These are phyloP conservation scores for Domatiomyces globalis DNA, from an alignment of 2,329 filamentous ascomycete species.

Conservation along the genomic window DNA sequence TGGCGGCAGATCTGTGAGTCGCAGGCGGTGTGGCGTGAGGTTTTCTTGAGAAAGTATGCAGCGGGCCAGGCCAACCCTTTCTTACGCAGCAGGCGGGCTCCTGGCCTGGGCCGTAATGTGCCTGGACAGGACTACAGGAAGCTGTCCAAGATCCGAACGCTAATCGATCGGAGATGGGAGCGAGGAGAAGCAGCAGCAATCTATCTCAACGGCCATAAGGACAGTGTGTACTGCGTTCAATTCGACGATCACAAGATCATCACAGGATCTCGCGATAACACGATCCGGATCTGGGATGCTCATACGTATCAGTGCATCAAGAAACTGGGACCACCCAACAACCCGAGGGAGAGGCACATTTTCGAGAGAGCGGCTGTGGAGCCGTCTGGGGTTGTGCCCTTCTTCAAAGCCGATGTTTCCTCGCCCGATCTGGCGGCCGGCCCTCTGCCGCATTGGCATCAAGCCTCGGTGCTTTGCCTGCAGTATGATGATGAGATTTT, in stretches of 20 bases:
- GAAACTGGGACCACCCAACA: conserved; percentile 65
- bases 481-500: conserved; percentile 89
- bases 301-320: conserved; percentile 71
- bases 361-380: conserved; percentile 37
- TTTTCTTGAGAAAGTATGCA: conserved; percentile 45
- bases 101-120: conserved; percentile 38
- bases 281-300: conserved; percentile 92
- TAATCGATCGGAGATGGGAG: conserved; percentile 68
- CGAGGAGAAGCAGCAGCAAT: conserved; percentile 63
- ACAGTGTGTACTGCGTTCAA: conserved; percentile 95
- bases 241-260: conserved; percentile 99
- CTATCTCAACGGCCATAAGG: conserved; percentile 83
- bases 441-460: conserved; percentile 47
- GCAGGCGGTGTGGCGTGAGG: conserved; percentile 46
- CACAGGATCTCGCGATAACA: conserved; percentile 87
- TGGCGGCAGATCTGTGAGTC: conserved; percentile 45
- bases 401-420: conserved; percentile 35
- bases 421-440: conserved; percentile 28
- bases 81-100: background rate
- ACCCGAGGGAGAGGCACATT: conserved; percentile 37
- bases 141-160: conserved; percentile 63
- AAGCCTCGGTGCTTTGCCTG: conserved; percentile 83
- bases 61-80: conserved; percentile 4
- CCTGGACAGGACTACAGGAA: conserved; percentile 69
- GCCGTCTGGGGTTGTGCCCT: conserved; percentile 28